Evolutionary conservation across 495 filamentous ascomycete species (phyloP).

Genomic region (Penicillium pulvis): DNA sequence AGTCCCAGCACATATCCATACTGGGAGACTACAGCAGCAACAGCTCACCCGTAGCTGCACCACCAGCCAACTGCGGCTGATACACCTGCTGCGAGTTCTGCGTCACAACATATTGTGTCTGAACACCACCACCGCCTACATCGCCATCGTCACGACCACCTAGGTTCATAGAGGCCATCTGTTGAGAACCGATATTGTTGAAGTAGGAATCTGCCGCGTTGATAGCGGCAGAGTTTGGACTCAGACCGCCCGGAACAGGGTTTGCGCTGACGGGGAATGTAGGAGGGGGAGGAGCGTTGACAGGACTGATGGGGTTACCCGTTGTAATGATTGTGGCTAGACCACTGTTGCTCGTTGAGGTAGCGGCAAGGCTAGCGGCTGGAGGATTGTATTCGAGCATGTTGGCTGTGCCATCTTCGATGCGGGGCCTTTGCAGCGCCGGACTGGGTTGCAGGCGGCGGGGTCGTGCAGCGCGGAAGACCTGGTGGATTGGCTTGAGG

Average conservation of each 20-base stretch:
- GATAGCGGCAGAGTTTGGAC: conserved; percentile 52
- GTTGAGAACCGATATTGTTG: conserved; percentile 66
- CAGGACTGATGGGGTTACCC: conserved; percentile 24
- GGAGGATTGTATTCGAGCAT: conserved; percentile 36
- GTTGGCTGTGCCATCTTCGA: conserved; percentile 47
- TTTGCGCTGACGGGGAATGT: conserved; percentile 24
- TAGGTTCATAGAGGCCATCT: conserved; percentile 70
- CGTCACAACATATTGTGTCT: conserved; percentile 55
- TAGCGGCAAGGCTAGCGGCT: conserved; percentile 20
- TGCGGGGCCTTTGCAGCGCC: conserved; percentile 71
- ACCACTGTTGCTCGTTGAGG: conserved; percentile 32
- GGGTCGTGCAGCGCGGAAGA: conserved; percentile 89
- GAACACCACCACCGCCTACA: conserved; percentile 38
- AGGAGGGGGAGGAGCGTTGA: conserved; percentile 24
- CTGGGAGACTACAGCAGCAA: conserved; percentile 41
- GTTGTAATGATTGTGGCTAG: conserved; percentile 29
- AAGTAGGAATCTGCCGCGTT: conserved; percentile 88
- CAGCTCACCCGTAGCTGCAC: conserved; percentile 52
- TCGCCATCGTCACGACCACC: conserved; percentile 48
- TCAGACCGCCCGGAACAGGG: conserved; percentile 21
- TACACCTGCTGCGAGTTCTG: conserved; percentile 57
- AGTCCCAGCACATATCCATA: not conserved
- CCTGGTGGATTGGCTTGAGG: conserved; percentile 94
- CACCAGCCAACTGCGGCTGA: conserved; percentile 51
- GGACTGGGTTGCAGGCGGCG: conserved; percentile 77